Conservation (phyloP, 2,329 filamentous ascomycete species). For the Penicillium polonicum region DNA sequence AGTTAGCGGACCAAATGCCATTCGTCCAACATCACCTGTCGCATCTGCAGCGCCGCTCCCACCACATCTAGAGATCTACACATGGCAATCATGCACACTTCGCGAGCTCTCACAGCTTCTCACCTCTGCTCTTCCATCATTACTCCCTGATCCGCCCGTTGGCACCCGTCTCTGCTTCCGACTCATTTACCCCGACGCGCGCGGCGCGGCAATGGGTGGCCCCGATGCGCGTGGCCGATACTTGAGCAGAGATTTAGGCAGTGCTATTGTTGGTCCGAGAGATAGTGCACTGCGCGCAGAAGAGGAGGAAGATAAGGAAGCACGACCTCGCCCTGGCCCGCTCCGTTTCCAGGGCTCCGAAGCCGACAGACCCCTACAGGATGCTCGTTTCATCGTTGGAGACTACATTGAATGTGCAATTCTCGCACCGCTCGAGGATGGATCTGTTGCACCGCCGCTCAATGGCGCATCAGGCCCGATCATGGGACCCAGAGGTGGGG, state of each 20-base stretch:
- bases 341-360: conserved; percentile 56
- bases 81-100: conserved; percentile 78
- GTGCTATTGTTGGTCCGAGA: conserved; percentile 65
- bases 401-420: conserved; percentile 86
- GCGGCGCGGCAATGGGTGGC: conserved; percentile 39
- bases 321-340: conserved; percentile 29
- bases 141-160: conserved; percentile 71
- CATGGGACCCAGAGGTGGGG: conserved; percentile 24
- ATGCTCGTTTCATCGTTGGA: conserved; percentile 80
- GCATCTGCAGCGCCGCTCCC: conserved; percentile 57
- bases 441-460: conserved; percentile 62
- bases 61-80: conserved; percentile 75
- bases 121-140: conserved; percentile 62
- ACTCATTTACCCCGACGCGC: conserved; percentile 77
- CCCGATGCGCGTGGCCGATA: conserved; percentile 58
- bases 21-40: conserved; percentile 49
- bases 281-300: conserved; percentile 28
- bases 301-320: conserved; percentile 41
- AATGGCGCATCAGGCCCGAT: conserved; percentile 30
- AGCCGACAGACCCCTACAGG: conserved; percentile 69
- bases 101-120: conserved; percentile 78
- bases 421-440: conserved; percentile 70
- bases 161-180: conserved; percentile 87
- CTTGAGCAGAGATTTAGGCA: conserved; percentile 77
- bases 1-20: conserved; percentile 43